Conservation (phyloP, 148 eudicot species). For the Gaultheria prostrata region DNA sequence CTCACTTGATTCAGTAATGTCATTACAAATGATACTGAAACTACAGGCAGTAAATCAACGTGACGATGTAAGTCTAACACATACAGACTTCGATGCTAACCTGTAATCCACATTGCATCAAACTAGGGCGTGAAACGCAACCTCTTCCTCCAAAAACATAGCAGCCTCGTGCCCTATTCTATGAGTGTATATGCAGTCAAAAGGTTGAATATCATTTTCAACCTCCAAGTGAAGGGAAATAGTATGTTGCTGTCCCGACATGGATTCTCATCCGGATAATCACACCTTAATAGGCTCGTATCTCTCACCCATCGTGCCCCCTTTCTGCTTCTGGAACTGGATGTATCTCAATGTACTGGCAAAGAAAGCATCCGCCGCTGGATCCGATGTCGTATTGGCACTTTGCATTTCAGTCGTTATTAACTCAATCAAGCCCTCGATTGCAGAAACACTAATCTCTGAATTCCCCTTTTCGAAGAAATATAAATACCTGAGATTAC, state of each 20-base stretch:
- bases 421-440: conserved; percentile 77
- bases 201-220: conserved; percentile 1
- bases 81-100: conserved; percentile 1
- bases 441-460: conserved; percentile 71
- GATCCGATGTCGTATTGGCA: conserved; percentile 61
- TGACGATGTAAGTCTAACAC: background rate
- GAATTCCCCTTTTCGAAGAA: conserved; percentile 92
- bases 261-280: conserved; percentile 8
- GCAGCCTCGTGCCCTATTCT: conserved; percentile 7
- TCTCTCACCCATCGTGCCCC: conserved; percentile 82
- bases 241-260: background rate
- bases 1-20: background rate
- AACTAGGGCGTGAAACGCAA: conserved; percentile 5
- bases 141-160: conserved; percentile 1
- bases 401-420: conserved; percentile 81
- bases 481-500: conserved; percentile 73
- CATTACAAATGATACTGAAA: background rate
- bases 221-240: background rate
- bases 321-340: conserved; percentile 95
- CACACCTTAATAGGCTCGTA: conserved; percentile 65
- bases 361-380: conserved; percentile 90
- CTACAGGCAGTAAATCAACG: background rate
- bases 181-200: background rate
- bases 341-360: conserved; percentile 85
- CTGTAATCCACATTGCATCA: background rate